Evolutionary conservation across 768 basidiomycete species (phyloP).

Genomic region (Phallus indusiatus): DNA sequence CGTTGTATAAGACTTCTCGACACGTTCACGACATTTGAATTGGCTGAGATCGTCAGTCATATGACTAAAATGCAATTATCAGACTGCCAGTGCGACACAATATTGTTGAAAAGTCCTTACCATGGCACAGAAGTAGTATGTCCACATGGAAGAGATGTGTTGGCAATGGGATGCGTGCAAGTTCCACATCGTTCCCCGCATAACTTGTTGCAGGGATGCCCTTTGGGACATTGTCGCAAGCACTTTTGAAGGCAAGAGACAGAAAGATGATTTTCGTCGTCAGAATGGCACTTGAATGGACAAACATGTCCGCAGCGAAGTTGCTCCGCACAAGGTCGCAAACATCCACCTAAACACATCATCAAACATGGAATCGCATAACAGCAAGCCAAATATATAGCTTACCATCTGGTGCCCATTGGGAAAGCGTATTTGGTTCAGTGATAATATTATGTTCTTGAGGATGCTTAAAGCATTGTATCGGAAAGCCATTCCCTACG

Average conservation of each 20-base stretch:
- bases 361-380: too few relatives aligned
- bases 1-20: conserved; percentile 34
- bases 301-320: conserved; percentile 58
- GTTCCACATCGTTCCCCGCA: conserved; percentile 46
- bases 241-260: conserved; percentile 42
- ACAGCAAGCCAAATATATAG: too few relatives aligned
- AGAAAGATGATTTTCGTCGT: conserved; percentile 43
- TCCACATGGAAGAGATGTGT: conserved; percentile 49
- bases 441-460: conserved; percentile 32
- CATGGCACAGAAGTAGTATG: conserved; percentile 40
- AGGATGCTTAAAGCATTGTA: conserved; percentile 48
- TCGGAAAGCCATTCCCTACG: conserved; percentile 45
- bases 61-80: conserved; percentile 25
- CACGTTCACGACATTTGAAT: conserved; percentile 32
- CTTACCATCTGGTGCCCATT: conserved; percentile 34
- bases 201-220: conserved; percentile 47
- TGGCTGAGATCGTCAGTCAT: conserved; percentile 33
- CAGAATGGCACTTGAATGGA: conserved; percentile 57
- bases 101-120: conserved; percentile 23
- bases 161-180: conserved; percentile 37
- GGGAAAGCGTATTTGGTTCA: conserved; percentile 40
- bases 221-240: conserved; percentile 38
- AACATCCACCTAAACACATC: conserved; percentile 43
- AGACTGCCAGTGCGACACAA: background rate
- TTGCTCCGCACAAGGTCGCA: conserved; percentile 41